A percentile compares a stretch with the other conserved stretches of the same genome.
Evolutionary conservation across 2,329 filamentous ascomycete species (phyloP).

Genomic region (Diaporthe citrichinensis): DNA sequence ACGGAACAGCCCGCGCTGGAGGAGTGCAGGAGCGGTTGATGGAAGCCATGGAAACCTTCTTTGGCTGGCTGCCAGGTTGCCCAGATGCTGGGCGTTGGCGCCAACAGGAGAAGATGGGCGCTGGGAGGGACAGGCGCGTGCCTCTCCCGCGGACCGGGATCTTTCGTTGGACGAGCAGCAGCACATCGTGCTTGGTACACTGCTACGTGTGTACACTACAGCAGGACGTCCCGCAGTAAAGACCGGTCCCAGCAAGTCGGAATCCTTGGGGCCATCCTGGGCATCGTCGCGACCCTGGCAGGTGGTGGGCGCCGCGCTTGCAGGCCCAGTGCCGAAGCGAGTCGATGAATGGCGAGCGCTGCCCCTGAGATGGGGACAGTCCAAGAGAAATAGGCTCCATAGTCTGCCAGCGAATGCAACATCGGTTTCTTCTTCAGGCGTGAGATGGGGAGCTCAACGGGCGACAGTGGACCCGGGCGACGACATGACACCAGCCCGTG

Average conservation of each 20-base stretch:
- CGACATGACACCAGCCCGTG: conserved; percentile 14
- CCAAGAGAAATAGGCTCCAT: conserved; percentile 12
- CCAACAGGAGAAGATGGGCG: background rate
- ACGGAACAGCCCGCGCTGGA: background rate
- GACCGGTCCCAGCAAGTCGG: conserved; percentile 23
- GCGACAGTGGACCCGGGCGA: conserved; percentile 26
- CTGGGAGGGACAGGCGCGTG: background rate
- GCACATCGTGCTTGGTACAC: background rate
- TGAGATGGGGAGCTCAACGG: conserved; percentile 15
- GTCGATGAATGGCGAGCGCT: background rate
- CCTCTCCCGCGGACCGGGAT: background rate
- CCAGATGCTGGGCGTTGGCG: background rate
- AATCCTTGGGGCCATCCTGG: background rate
- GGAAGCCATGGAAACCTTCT: conserved; percentile 6
- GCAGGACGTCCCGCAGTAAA: background rate
- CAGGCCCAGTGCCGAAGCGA: conserved; percentile 16
- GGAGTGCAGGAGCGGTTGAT: background rate
- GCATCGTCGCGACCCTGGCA: background rate
- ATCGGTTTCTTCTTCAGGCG: background rate
- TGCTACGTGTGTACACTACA: background rate
- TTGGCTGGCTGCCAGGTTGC: background rate
- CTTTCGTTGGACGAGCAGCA: background rate
- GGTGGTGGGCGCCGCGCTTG: background rate
- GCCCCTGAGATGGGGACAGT: conserved; percentile 1
- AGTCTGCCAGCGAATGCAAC: background rate